Evolutionary conservation across 306 rosid species (phyloP).

Genomic region (Medicago ruthenica): DNA sequence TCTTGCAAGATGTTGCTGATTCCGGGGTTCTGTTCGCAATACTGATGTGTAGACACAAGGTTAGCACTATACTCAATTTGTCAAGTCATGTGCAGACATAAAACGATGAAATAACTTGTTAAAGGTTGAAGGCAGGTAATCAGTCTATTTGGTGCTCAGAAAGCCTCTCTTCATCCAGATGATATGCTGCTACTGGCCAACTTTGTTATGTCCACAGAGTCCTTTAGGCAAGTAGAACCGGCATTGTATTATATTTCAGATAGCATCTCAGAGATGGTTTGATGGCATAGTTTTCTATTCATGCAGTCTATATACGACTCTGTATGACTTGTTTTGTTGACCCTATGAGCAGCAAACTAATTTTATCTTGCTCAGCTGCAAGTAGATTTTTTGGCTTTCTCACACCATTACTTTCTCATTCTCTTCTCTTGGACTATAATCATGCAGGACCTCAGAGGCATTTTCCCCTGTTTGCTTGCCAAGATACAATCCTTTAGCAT

Average conservation of each 20-base stretch:
- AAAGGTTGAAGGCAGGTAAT: conserved; percentile 74
- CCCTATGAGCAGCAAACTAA: conserved; percentile 9
- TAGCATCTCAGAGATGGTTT: conserved; percentile 29
- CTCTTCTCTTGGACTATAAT: conserved; percentile 34
- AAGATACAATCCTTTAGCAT: conserved; percentile 93
- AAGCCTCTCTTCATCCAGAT: conserved; percentile 97
- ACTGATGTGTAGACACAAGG: conserved; percentile 96
- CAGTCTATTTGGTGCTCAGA: conserved; percentile 94
- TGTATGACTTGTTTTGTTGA: background rate
- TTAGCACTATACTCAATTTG: conserved; percentile 40
- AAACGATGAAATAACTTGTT: conserved; percentile 42
- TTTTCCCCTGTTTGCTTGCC: conserved; percentile 98
- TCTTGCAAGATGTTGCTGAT: conserved; percentile 93
- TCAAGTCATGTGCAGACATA: conserved; percentile 24
- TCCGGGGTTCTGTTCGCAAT: conserved; percentile 93
- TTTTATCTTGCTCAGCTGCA: conserved; percentile 9
- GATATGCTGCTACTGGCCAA: conserved; percentile 84
- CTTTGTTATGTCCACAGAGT: conserved; percentile 90
- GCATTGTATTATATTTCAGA: conserved; percentile 34
- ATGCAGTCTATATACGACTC: conserved; percentile 11
- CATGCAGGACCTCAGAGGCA: conserved; percentile 94
- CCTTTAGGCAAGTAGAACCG: conserved; percentile 77
- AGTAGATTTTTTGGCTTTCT: background rate
- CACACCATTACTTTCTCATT: conserved; percentile 12
- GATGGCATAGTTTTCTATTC: conserved; percentile 26